Percentiles rank a stretch among this genome's conserved stretches.
Evolutionary conservation across 768 basidiomycete species (phyloP).

Genomic region (Gloeopeniophorella convolvens): DNA sequence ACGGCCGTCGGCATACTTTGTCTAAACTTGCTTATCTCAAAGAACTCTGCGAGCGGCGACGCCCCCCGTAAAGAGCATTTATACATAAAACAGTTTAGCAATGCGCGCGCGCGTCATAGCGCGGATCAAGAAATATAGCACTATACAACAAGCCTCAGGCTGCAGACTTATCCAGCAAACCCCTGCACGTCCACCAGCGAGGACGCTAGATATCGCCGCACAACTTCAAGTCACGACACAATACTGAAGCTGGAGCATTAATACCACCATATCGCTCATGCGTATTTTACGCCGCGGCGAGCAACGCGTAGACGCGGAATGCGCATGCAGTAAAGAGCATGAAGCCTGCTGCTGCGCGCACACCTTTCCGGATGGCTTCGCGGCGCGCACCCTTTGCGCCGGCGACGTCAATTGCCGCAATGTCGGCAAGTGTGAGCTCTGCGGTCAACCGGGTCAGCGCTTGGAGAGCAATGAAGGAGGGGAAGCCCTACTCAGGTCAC

Average conservation of each 20-base stretch:
- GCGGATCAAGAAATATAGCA: background rate
- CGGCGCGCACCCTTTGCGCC: constrained; percentile 37
- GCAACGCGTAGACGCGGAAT: constrained; percentile 9
- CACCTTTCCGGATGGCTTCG: background rate
- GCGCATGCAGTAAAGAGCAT: constrained; percentile 9
- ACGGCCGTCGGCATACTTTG: too few relatives aligned
- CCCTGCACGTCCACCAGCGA: too few relatives aligned
- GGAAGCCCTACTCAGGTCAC: constrained; percentile 46
- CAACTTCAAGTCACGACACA: too few relatives aligned
- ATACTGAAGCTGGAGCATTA: too few relatives aligned
- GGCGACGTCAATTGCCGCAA: constrained; percentile 50
- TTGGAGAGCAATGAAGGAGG: background rate
- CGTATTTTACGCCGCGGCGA: background rate
- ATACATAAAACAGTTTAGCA: too few relatives aligned
- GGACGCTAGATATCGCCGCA: too few relatives aligned
- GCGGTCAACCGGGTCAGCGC: background rate
- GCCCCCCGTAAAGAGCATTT: too few relatives aligned
- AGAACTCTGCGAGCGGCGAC: too few relatives aligned
- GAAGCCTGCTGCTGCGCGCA: constrained; percentile 3
- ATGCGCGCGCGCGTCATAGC: background rate
- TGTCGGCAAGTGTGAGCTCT: constrained; percentile 48
- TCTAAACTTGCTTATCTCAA: too few relatives aligned
- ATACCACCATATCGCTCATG: too few relatives aligned
- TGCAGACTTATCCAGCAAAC: too few relatives aligned
- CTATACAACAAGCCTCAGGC: too few relatives aligned